Conservation (phyloP, 345 rosid species). For the Abelmoschus esculentus region DNA sequence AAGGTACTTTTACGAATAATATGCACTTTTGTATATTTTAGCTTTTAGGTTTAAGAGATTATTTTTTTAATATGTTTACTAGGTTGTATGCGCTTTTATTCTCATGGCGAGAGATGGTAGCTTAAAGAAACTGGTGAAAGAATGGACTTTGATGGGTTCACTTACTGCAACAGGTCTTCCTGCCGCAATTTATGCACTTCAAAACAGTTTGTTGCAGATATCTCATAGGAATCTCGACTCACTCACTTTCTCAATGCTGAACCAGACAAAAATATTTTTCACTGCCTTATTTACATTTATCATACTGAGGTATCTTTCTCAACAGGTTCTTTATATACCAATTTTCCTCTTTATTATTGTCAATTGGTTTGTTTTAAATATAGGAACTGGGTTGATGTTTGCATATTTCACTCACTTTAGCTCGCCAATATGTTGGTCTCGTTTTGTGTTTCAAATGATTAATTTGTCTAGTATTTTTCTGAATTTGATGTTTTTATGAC, state of each 20-base stretch:
- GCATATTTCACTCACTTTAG: not conserved
- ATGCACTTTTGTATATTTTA: constrained; percentile 5
- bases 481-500: not conserved
- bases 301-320: constrained; percentile 10
- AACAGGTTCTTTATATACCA: not conserved
- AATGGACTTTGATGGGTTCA: no score
- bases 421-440: not conserved
- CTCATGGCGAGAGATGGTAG: no score
- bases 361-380: not conserved
- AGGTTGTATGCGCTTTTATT: constrained; percentile 42
- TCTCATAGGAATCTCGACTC: no score
- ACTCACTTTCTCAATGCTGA: constrained; percentile 10
- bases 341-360: not conserved
- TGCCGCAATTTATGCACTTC: constrained; percentile 80
- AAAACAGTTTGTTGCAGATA: no score
- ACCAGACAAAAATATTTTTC: constrained; percentile 92
- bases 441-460: not conserved
- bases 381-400: not conserved
- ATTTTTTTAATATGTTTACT: constrained; percentile 9
- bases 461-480: not conserved
- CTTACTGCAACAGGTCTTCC: constrained; percentile 22
- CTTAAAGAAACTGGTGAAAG: no score
- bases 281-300: constrained; percentile 83
- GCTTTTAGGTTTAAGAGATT: not conserved
- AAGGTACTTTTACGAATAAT: constrained; percentile 42